phyloP scores from a whole-genome alignment of 306 rosid genomes.

The Cicer arietinum region DNA sequence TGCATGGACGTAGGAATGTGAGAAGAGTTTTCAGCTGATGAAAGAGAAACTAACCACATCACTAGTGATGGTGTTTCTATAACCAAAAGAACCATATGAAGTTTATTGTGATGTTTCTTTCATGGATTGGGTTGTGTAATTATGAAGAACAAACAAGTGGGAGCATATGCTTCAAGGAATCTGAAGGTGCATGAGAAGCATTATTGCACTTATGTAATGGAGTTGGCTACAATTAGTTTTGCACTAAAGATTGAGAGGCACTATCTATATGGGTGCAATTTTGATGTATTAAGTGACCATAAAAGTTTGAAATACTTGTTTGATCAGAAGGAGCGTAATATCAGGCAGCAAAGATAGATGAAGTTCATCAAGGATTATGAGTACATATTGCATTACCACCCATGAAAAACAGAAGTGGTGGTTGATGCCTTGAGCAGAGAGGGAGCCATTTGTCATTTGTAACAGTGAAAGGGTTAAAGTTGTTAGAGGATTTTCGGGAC shows the following conservation, averaged over 20 bases:
- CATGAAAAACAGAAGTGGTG: not conserved
- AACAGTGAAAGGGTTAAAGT: not conserved
- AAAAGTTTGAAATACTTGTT: no score
- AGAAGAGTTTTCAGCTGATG: not conserved
- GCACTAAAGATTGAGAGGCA: not conserved
- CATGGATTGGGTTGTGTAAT: not conserved
- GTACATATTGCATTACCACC: not conserved
- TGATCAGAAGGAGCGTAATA: not conserved
- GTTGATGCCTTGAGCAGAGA: not conserved
- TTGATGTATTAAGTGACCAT: not conserved
- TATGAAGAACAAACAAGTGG: not conserved
- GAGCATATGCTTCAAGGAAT: not conserved
- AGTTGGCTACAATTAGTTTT: no score
- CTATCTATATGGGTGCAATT: not conserved
- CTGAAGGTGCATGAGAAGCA: not conserved
- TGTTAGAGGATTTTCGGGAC: not conserved
- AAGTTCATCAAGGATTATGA: not conserved
- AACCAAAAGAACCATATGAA: not conserved
- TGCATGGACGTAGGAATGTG: not conserved
- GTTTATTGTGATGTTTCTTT: not conserved
- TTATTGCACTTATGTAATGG: no score
- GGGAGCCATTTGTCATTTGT: not conserved
- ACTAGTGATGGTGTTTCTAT: not conserved
- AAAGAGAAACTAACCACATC: not conserved
- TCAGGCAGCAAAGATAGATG: not conserved